These are phyloP conservation scores for Harringtonia lauricola DNA, from an alignment of 2,329 filamentous ascomycete species.

Conservation along the genomic window DNA sequence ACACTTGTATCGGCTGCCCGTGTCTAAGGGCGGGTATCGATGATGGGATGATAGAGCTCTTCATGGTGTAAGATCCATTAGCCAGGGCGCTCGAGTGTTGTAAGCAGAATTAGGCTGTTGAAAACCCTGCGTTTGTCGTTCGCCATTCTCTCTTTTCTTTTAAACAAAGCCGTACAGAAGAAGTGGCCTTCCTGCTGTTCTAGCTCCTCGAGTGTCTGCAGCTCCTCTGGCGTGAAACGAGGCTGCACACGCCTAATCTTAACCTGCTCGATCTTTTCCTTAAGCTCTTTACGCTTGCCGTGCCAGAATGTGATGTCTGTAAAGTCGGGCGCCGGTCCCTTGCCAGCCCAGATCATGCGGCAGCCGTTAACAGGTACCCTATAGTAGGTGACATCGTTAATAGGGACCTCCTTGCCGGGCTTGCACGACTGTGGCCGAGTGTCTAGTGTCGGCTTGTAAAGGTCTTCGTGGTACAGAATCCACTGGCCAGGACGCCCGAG, in stretches of 20 bases:
- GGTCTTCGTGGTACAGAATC: conserved; percentile 1
- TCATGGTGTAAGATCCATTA: conserved; percentile 2
- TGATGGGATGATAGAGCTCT: conserved; percentile 1
- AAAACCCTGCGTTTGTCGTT: not conserved
- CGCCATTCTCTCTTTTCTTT: not conserved
- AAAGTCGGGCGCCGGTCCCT: conserved; percentile 1
- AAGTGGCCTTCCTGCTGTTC: not conserved
- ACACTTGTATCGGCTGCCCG: not conserved
- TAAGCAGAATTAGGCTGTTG: not conserved
- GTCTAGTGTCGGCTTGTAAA: not conserved
- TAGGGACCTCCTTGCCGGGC: not conserved
- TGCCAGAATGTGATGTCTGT: not conserved
- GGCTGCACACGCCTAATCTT: not conserved
- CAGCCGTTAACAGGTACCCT: not conserved
- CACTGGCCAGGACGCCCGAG: conserved; percentile 1
- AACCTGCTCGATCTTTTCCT: conserved; percentile 1
- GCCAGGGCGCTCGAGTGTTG: not conserved
- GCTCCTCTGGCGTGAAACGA: not conserved
- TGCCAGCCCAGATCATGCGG: not conserved
- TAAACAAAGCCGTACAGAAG: not conserved
- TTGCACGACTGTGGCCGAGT: not conserved
- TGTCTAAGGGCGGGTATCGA: conserved; percentile 1
- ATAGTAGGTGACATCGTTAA: not conserved
- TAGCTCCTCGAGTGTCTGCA: not conserved
- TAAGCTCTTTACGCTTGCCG: not conserved